Base-by-base conservation (phyloP, 2,329 filamentous ascomycete species). In the Lomentospora prolificans region DNA sequence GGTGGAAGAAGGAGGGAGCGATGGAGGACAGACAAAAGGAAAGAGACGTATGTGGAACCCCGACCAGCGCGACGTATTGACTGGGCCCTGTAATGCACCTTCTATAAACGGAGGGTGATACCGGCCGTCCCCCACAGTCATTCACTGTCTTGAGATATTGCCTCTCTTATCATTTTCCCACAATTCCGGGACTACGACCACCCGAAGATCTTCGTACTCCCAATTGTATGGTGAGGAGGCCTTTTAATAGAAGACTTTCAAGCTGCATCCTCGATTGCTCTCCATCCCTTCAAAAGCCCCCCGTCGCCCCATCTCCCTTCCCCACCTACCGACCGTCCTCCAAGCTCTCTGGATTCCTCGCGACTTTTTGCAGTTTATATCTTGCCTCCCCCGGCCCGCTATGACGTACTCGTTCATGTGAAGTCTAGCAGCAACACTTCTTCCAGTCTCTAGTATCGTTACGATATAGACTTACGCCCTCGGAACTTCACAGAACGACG, bases 51-150 rank as follows among this genome's bases (percentile, higher is more conserved):
- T 33, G 30, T 12, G 30, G 30, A 6, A 33, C 6, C 6, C 6
- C 30, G 30, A 33, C 12, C 30, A 33, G 12, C 6, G 30, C 12
- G 30, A 33, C 12, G 44, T 7, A 10, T 10, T 22, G 17, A 10
- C 44, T 25, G 44, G 12, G 24, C 24, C 17, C 12, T 48, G 22
- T 19, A 48, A 48, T 48, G 44, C 22, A 48, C 44, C 44, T 48
- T 48, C 44, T 48, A 48, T 19, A 48, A 48, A 25, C 22, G 44
- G 44, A 48, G 44, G 22, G 44, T 48, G 44, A 48, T 22, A 48
- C 44, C 22, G 44, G 3, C 44, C 22, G 17, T 22, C 24, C 22
- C 12, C 19, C 6, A 6, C 30, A 7, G 30, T 33, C 30, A 33
- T 33, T 33, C 6, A 33, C 7, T 33, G 10, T 25, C 44, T 48